Evolutionary conservation across 148 eudicot species (phyloP).

Genomic region (Cornus kousa): DNA sequence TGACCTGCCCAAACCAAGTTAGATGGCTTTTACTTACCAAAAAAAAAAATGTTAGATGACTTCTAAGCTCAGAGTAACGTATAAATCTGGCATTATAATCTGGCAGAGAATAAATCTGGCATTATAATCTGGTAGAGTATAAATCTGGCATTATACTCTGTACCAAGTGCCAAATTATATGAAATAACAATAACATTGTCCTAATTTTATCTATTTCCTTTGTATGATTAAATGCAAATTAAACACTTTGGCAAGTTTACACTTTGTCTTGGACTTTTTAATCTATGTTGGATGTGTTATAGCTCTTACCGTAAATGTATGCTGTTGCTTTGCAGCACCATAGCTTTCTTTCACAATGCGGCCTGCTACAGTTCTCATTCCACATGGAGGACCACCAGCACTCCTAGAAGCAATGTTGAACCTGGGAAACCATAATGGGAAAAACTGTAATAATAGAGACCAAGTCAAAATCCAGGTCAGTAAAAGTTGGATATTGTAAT

Average conservation of each 20-base stretch:
- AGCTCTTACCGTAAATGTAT: neutral
- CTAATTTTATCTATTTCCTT: neutral
- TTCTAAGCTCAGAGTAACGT: too few species aligned
- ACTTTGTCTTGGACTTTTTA: neutral
- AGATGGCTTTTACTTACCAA: neutral
- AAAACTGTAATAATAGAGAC: neutral
- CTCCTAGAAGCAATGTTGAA: slow-evolving; percentile 68
- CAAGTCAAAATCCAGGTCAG: slow-evolving; percentile 4
- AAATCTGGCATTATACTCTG: too few species aligned
- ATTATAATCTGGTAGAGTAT: too few species aligned
- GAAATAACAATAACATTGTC: neutral
- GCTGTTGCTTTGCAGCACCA: neutral
- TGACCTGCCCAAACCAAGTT: neutral
- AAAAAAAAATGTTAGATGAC: too few species aligned
- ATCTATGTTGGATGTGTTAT: neutral
- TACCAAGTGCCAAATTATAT: too few species aligned
- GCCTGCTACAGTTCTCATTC: slow-evolving; percentile 65
- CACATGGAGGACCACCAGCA: slow-evolving; percentile 78
- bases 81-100: neutral
- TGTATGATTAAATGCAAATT: too few species aligned
- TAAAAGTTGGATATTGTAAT: neutral
- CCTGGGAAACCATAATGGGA: slow-evolving; percentile 33
- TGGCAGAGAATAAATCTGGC: too few species aligned
- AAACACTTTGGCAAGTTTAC: neutral
- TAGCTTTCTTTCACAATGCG: slow-evolving; percentile 88